Percentiles rank a stretch among this genome's conserved stretches.
phyloP scores from a whole-genome alignment of 331 rosid genomes.

The Stylosanthes scabra region DNA sequence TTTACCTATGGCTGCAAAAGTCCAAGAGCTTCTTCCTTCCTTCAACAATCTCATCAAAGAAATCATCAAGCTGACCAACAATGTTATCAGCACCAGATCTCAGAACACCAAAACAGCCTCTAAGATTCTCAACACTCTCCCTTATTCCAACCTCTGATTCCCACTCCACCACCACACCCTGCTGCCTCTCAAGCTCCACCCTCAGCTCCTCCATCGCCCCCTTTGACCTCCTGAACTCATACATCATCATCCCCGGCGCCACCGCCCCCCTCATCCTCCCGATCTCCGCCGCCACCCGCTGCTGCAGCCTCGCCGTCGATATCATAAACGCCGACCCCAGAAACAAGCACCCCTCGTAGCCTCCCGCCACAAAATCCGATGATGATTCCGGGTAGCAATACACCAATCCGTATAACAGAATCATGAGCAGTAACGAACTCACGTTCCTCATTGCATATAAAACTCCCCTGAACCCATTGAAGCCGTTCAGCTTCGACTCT shows the following conservation, averaged over 20 bases:
- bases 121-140: constrained; percentile 84
- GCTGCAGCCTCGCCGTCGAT: constrained; percentile 87
- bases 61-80: constrained; percentile 92
- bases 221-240: constrained; percentile 86
- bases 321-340: constrained; percentile 91
- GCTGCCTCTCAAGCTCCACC: constrained; percentile 63
- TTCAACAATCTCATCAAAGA: constrained; percentile 97
- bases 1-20: constrained; percentile 90
- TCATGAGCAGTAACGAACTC: constrained; percentile 83
- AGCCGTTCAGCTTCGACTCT: constrained; percentile 93
- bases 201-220: constrained; percentile 84
- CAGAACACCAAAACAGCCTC: constrained; percentile 72
- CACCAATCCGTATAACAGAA: constrained; percentile 73
- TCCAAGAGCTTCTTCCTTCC: constrained; percentile 99
- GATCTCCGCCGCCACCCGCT: constrained; percentile 89
- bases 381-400: constrained; percentile 88
- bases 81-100: constrained; percentile 95
- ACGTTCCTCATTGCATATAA: constrained; percentile 98
- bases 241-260: constrained; percentile 73
- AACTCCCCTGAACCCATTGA: constrained; percentile 95
- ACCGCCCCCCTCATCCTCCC: constrained; percentile 61
- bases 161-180: constrained; percentile 63
- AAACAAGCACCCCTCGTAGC: constrained; percentile 75
- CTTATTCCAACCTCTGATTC: constrained; percentile 68
- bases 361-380: constrained; percentile 64